These are phyloP conservation scores for Cystoderma amianthinum DNA, from an alignment of 768 basidiomycete species.

Conservation along the genomic window DNA sequence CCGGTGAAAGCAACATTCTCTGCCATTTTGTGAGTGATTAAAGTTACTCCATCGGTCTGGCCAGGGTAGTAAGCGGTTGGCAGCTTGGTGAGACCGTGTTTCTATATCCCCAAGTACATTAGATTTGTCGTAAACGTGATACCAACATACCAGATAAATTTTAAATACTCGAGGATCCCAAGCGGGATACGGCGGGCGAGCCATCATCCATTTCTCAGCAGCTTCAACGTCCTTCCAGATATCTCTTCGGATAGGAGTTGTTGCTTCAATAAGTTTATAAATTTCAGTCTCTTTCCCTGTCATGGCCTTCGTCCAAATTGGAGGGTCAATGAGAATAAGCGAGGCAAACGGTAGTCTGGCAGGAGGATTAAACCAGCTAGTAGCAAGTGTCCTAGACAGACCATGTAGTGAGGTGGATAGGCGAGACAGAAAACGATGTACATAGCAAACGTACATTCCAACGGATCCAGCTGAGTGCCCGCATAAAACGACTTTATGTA, in stretches of 20 bases:
- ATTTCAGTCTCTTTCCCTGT: constrained; percentile 16
- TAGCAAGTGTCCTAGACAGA: constrained; percentile 12
- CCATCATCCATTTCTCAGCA: constrained; percentile 15
- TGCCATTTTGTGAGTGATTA: constrained; percentile 16
- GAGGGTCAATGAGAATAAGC: constrained; percentile 18
- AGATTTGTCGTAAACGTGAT: not conserved
- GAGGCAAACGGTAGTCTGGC: constrained; percentile 15
- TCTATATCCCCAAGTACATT: constrained; percentile 5
- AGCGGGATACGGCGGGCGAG: constrained; percentile 14
- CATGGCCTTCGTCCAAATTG: constrained; percentile 13
- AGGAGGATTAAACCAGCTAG: constrained; percentile 18
- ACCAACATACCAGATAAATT: constrained; percentile 13
- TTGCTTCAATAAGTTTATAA: constrained; percentile 15
- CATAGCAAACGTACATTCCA: constrained; percentile 13
- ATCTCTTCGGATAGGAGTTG: constrained; percentile 16
- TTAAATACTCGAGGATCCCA: constrained; percentile 21
- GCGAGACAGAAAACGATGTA: not conserved
- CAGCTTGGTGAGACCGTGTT: constrained; percentile 18
- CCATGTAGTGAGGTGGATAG: not conserved
- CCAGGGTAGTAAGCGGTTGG: constrained; percentile 21
- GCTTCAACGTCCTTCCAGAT: constrained; percentile 16
- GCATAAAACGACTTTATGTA: constrained; percentile 18
- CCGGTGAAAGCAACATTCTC: constrained; percentile 21
- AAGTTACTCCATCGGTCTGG: constrained; percentile 14
- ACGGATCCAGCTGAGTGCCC: constrained; percentile 24